These are phyloP conservation scores for Chaetomium globosum DNA, from an alignment of 2,329 filamentous ascomycete species.

Conservation along the genomic window DNA sequence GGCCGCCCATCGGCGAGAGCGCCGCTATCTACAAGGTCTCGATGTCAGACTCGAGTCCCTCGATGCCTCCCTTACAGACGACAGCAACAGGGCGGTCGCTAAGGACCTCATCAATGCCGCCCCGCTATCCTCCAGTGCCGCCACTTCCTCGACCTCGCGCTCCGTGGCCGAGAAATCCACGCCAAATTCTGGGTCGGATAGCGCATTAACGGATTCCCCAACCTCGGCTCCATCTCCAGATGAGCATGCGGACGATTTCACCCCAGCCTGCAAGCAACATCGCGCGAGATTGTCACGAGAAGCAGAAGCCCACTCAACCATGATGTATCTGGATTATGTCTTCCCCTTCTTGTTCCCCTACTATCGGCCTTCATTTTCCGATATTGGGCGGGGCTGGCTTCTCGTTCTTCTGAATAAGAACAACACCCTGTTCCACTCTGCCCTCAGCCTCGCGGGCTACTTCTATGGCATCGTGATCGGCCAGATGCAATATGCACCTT, in stretches of 20 bases:
- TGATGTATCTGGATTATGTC: constrained; percentile 64
- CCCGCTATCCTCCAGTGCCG: neutral
- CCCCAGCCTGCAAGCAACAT: constrained; percentile 5
- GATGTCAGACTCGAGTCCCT: constrained; percentile 38
- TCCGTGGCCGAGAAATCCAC: constrained; percentile 1
- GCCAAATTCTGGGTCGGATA: constrained; percentile 5
- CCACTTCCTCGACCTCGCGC: neutral
- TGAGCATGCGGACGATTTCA: neutral
- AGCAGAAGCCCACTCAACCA: constrained; percentile 46
- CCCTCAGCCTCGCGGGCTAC: constrained; percentile 59
- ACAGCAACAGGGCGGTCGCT: constrained; percentile 22
- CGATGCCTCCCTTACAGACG: constrained; percentile 33
- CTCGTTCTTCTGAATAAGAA: constrained; percentile 60
- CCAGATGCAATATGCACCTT: constrained; percentile 5
- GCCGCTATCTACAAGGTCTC: constrained; percentile 51
- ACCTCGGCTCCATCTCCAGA: constrained; percentile 16
- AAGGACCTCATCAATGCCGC: constrained; percentile 6
- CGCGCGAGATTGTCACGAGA: constrained; percentile 27
- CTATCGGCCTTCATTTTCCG: constrained; percentile 58
- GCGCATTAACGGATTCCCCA: constrained; percentile 6
- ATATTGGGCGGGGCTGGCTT: constrained; percentile 64
- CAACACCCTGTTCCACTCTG: constrained; percentile 60
- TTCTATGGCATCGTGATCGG: constrained; percentile 54
- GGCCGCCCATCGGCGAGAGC: constrained; percentile 53
- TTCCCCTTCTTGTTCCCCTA: constrained; percentile 66